Percentiles rank a stretch among this genome's conserved stretches.
Evolutionary conservation across 495 filamentous ascomycete genomes (phyloP).

Genomic region (Cairneyella variabilis): DNA sequence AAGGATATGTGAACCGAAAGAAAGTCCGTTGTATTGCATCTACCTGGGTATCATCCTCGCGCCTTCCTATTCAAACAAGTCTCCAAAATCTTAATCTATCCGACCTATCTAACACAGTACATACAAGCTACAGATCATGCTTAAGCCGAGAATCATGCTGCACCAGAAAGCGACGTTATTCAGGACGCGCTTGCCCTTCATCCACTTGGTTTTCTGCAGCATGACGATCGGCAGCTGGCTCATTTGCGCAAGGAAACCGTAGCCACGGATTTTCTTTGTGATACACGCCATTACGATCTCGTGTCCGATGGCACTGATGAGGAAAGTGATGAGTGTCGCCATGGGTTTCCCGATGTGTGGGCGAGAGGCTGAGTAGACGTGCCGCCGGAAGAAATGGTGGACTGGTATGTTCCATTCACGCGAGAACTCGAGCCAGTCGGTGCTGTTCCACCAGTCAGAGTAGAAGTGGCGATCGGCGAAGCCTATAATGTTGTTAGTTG

Average conservation of each 20-base stretch:
- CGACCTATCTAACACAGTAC: slow-evolving; percentile 14
- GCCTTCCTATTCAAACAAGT: neutral
- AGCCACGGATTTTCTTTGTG: slow-evolving; percentile 92
- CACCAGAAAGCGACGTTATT: slow-evolving; percentile 96
- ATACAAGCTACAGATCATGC: slow-evolving; percentile 53
- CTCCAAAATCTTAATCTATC: neutral
- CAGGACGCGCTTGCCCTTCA: slow-evolving; percentile 68
- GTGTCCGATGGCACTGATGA: slow-evolving; percentile 84
- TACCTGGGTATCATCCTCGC: neutral
- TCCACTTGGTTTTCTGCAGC: slow-evolving; percentile 74
- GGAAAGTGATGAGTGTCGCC: slow-evolving; percentile 87
- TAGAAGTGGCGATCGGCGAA: slow-evolving; percentile 97
- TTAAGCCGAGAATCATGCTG: slow-evolving; percentile 88
- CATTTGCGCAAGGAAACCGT: slow-evolving; percentile 95
- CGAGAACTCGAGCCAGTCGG: slow-evolving; percentile 92
- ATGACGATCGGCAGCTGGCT: slow-evolving; percentile 91
- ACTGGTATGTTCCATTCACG: slow-evolving; percentile 98
- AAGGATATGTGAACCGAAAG: neutral
- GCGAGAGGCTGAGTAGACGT: slow-evolving; percentile 83
- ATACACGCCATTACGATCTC: slow-evolving; percentile 98
- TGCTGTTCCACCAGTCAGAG: slow-evolving; percentile 92
- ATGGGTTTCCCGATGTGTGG: slow-evolving; percentile 69
- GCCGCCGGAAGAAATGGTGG: slow-evolving; percentile 93
- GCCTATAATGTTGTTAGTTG: slow-evolving; percentile 10
- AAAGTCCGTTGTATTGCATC: neutral